A percentile compares a stretch with the other conserved stretches of the same genome.
Evolutionary conservation across 2,329 filamentous ascomycete genomes (phyloP).

Genomic region (Lasiodiplodia hormozganensis): DNA sequence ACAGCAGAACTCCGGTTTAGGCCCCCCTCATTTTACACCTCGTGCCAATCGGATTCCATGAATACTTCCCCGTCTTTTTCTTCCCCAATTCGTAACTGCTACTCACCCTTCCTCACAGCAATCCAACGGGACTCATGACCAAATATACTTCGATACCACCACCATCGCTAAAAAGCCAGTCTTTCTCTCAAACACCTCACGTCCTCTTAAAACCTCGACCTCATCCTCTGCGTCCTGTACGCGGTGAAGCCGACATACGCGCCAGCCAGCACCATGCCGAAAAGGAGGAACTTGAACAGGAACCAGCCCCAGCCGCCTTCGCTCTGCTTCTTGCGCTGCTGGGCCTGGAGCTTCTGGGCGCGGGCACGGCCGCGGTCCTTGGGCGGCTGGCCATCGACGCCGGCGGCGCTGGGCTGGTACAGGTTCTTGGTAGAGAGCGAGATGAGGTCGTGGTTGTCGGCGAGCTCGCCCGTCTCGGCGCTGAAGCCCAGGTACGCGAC

Average conservation of each 20-base stretch:
- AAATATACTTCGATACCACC: neutral
- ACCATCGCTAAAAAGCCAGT: neutral
- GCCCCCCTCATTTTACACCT: neutral
- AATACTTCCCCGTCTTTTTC: neutral
- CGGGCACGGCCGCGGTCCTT: constrained; percentile 38
- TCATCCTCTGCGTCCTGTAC: constrained; percentile 69
- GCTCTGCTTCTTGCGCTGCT: constrained; percentile 51
- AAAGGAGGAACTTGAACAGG: constrained; percentile 82
- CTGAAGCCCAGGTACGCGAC: constrained; percentile 71
- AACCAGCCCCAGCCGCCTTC: constrained; percentile 67
- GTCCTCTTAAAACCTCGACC: constrained; percentile 51
- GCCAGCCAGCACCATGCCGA: constrained; percentile 72
- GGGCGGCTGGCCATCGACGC: constrained; percentile 40
- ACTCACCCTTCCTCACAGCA: neutral
- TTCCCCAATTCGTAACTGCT: neutral
- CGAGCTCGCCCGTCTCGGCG: constrained; percentile 93
- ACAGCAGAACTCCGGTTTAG: neutral
- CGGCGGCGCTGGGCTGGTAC: constrained; percentile 67
- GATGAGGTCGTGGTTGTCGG: constrained; percentile 97
- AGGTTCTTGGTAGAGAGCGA: constrained; percentile 85
- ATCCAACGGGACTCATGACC: neutral
- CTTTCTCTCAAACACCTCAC: neutral
- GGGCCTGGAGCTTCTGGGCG: constrained; percentile 47
- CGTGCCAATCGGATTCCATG: neutral
- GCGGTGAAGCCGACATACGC: constrained; percentile 86